phyloP scores from a whole-genome alignment of 2,329 filamentous ascomycete genomes.

The Trichophyton verrucosum region DNA sequence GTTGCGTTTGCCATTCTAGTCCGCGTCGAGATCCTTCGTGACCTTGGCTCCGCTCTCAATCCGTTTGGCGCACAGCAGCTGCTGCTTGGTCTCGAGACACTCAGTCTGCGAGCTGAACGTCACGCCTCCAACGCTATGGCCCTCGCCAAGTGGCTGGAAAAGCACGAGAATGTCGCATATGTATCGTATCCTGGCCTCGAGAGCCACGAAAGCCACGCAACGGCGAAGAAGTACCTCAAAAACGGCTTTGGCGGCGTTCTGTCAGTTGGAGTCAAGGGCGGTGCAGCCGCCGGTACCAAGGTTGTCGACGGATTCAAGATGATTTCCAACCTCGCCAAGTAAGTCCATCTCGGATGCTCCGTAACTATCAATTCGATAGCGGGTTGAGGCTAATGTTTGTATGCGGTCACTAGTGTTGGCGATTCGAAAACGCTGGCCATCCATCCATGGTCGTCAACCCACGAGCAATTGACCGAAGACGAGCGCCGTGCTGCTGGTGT shows the following conservation, averaged over 20 bases:
- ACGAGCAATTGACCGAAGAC: constrained; percentile 76
- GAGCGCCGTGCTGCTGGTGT: constrained; percentile 73
- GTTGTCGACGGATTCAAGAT: constrained; percentile 91
- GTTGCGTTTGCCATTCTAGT: constrained; percentile 73
- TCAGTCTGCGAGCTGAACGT: constrained; percentile 73
- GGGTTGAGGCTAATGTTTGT: background rate
- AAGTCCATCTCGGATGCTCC: constrained; percentile 14
- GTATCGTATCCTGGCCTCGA: constrained; percentile 85
- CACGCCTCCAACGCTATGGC: constrained; percentile 74
- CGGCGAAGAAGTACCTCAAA: constrained; percentile 76
- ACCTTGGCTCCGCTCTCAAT: constrained; percentile 70
- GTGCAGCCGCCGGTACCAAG: constrained; percentile 66
- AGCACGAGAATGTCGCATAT: constrained; percentile 75
- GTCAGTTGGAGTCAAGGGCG: constrained; percentile 87
- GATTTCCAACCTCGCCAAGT: constrained; percentile 89
- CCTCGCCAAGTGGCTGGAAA: constrained; percentile 71
- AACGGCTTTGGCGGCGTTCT: constrained; percentile 81
- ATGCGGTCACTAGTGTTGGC: constrained; percentile 47
- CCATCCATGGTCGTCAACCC: constrained; percentile 89
- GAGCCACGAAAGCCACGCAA: constrained; percentile 64
- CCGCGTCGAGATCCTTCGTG: constrained; percentile 79
- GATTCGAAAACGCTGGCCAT: constrained; percentile 92
- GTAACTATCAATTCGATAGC: background rate
- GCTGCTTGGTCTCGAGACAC: constrained; percentile 75
- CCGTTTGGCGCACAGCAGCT: constrained; percentile 91